These are phyloP conservation scores for Knoxia roxburghii DNA, from an alignment of 257 asterid genomes.

Conservation along the genomic window DNA sequence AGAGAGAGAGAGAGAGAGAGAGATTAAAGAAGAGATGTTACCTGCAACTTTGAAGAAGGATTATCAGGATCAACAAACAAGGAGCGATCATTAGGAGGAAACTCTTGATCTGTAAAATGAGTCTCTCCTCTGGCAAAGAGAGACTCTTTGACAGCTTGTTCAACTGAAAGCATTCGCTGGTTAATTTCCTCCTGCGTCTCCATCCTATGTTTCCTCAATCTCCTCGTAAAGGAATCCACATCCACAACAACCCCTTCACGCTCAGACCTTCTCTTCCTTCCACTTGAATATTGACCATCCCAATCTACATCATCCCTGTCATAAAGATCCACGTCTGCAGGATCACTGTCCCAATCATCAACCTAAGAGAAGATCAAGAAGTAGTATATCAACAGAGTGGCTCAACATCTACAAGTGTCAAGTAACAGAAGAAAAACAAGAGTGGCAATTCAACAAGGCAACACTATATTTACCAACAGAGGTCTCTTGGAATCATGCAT, in stretches of 20 bases:
- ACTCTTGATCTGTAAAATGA: conserved; percentile 94
- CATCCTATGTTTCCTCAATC: conserved; percentile 86
- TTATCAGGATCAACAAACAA: conserved; percentile 83
- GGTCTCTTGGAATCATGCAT: conserved; percentile 1
- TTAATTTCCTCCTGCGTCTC: conserved; percentile 92
- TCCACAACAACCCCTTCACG: conserved; percentile 74
- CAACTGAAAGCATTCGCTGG: conserved; percentile 92
- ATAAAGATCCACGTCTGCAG: conserved; percentile 96
- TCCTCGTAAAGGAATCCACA: conserved; percentile 85
- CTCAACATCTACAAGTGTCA: neutral
- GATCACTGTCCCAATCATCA: conserved; percentile 99
- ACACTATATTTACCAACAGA: neutral
- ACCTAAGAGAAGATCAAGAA: conserved; percentile 40
- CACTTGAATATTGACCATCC: conserved; percentile 99
- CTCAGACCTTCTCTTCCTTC: conserved; percentile 87
- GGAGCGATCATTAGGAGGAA: conserved; percentile 88
- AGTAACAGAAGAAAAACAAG: neutral
- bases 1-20: conserved; percentile 7
- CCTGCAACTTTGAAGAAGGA: conserved; percentile 91
- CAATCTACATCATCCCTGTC: conserved; percentile 98
- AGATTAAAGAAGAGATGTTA: conserved; percentile 15
- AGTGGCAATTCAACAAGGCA: neutral
- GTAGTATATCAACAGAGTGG: conserved; percentile 13
- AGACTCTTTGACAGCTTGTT: conserved; percentile 95
- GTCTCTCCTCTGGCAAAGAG: conserved; percentile 88